Evolutionary conservation across 1,284 basidiomycete genomes (phyloP).

Genomic region (Papiliotrema terrestris): DNA sequence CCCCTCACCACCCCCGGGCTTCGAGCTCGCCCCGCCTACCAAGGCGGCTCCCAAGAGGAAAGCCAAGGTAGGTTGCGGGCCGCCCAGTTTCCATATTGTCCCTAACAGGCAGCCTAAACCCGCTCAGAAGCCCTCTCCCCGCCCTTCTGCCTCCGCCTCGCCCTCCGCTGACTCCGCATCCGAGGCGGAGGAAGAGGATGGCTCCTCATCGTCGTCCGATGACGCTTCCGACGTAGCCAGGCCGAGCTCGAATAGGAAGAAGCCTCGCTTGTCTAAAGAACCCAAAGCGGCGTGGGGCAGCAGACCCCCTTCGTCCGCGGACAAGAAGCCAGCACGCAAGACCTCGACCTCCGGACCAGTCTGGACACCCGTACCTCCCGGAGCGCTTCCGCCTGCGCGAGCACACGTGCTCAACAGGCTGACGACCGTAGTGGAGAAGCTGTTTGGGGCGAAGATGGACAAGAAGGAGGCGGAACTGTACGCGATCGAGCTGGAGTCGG

Average conservation of each 20-base stretch:
- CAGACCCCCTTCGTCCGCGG: neutral
- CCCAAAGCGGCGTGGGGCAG: neutral
- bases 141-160: neutral
- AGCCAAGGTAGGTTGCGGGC: neutral
- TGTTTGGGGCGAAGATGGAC: constrained; percentile 26
- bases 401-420: constrained; percentile 36
- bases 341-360: neutral
- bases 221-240: constrained; percentile 3
- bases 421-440: constrained; percentile 12
- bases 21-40: constrained; percentile 1
- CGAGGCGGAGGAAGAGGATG: neutral
- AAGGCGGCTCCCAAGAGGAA: neutral
- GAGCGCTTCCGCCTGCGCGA: constrained; percentile 29
- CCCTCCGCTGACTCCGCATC: constrained; percentile 1
- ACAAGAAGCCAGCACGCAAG: neutral
- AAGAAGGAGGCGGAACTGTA: constrained; percentile 18
- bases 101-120: neutral
- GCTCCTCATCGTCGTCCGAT: neutral
- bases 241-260: neutral
- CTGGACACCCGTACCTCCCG: neutral
- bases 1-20: constrained; percentile 30
- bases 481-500: constrained; percentile 28
- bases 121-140: neutral
- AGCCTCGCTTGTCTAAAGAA: neutral
- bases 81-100: neutral